phyloP scores from a whole-genome alignment of 495 filamentous ascomycete species.

The Penicillium mononematosum region DNA sequence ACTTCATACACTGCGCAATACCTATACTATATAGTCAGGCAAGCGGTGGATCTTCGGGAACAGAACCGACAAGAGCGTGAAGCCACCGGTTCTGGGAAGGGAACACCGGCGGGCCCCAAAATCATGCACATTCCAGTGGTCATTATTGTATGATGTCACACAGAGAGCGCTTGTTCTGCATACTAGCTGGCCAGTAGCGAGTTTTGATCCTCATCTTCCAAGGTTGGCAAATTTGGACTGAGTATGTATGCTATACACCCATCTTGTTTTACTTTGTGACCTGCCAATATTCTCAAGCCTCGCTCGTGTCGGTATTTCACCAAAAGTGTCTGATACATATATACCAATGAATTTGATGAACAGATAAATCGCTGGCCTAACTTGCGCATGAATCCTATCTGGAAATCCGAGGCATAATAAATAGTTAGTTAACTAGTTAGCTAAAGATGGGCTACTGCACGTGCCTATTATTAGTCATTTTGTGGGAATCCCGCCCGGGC shows the following conservation, averaged over 20 bases:
- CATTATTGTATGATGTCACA: slow-evolving; percentile 25
- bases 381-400: not conserved
- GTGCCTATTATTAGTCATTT: slow-evolving; percentile 7
- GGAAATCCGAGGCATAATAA: not conserved
- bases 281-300: not conserved
- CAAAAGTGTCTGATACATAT: slow-evolving; percentile 3
- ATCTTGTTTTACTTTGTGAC: not conserved
- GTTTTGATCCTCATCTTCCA: not conserved
- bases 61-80: slow-evolving; percentile 21
- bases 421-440: no score
- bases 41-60: slow-evolving; percentile 34
- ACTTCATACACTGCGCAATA: slow-evolving; percentile 26
- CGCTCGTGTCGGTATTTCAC: not conserved
- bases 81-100: not conserved
- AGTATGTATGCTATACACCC: not conserved
- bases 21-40: slow-evolving; percentile 27
- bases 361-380: not conserved
- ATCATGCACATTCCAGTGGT: slow-evolving; percentile 35
- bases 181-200: not conserved
- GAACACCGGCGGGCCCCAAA: slow-evolving; percentile 11
- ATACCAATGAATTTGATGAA: slow-evolving; percentile 3
- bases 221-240: not conserved
- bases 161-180: slow-evolving; percentile 5
- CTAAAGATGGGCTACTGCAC: not conserved
- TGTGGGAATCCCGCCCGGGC: not conserved